A percentile compares a stretch with the other conserved stretches of the same genome.
Conservation (phyloP, 1,284 basidiomycete species). For the Athelia psychrophila region DNA sequence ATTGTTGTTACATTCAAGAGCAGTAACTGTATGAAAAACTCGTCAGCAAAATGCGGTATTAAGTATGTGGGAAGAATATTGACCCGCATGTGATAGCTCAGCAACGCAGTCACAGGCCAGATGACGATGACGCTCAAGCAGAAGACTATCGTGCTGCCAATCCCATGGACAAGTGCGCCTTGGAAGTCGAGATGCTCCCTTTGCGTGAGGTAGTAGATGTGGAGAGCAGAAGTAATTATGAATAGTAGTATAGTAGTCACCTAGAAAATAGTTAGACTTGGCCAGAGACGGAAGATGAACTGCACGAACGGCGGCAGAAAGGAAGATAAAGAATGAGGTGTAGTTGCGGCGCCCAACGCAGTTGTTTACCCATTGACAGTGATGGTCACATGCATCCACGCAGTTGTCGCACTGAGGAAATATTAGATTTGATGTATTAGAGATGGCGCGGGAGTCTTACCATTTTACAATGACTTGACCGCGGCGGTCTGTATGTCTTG, state of each 20-base stretch:
- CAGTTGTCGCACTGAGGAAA: conserved; percentile 84
- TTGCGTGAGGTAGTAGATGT: conserved; percentile 67
- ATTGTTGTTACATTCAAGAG: conserved; percentile 88
- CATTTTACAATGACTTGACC: conserved; percentile 92
- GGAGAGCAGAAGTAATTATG: conserved; percentile 79
- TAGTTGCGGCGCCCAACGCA: conserved; percentile 93
- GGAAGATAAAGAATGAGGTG: conserved; percentile 81
- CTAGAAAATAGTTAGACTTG: conserved; percentile 33
- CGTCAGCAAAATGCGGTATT: conserved; percentile 4
- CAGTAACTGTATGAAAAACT: conserved; percentile 51
- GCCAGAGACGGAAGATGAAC: conserved; percentile 4
- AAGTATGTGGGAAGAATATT: conserved; percentile 24
- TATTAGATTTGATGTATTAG: conserved; percentile 5
- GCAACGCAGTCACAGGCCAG: conserved; percentile 78
- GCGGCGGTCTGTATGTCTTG: conserved; percentile 84
- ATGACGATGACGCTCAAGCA: conserved; percentile 65
- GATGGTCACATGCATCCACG: conserved; percentile 87
- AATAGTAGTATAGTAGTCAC: conserved; percentile 69
- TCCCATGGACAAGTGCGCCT: conserved; percentile 54
- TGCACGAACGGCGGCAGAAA: conserved; percentile 66
- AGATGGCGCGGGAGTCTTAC: conserved; percentile 38
- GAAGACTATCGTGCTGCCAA: conserved; percentile 80
- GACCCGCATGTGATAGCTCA: conserved; percentile 84
- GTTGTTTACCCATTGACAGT: conserved; percentile 95
- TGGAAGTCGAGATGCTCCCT: conserved; percentile 52